These are phyloP conservation scores for Petunia secreta DNA, from an alignment of 257 asterid genomes.

Conservation along the genomic window DNA sequence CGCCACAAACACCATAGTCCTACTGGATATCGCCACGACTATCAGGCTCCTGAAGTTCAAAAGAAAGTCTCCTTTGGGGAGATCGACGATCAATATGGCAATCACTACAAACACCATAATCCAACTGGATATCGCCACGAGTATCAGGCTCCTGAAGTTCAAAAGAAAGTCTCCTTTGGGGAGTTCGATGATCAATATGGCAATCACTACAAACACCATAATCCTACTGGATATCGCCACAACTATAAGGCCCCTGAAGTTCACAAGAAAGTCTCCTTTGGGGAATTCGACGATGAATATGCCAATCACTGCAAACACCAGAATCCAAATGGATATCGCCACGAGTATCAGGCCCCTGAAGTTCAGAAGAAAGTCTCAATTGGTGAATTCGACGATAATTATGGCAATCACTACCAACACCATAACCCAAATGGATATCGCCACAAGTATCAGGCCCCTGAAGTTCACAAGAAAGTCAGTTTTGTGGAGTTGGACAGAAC, in stretches of 20 bases:
- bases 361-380: neutral
- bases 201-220: neutral
- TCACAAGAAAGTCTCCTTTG: neutral
- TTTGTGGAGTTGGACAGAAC: slow-evolving; percentile 9
- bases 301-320: neutral
- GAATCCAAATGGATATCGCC: neutral
- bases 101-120: neutral
- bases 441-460: neutral
- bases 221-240: neutral
- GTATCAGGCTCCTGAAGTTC: neutral
- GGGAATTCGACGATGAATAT: neutral
- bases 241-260: neutral
- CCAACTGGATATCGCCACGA: neutral
- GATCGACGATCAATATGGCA: neutral
- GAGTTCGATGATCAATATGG: neutral
- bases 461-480: slow-evolving; percentile 2
- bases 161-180: neutral
- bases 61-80: neutral
- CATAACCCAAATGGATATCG: neutral
- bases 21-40: neutral
- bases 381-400: neutral
- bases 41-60: neutral
- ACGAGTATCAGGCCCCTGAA: neutral
- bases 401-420: neutral
- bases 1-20: neutral